phyloP scores from a whole-genome alignment of 495 filamentous ascomycete species.

The Chaetomium cochliodes region DNA sequence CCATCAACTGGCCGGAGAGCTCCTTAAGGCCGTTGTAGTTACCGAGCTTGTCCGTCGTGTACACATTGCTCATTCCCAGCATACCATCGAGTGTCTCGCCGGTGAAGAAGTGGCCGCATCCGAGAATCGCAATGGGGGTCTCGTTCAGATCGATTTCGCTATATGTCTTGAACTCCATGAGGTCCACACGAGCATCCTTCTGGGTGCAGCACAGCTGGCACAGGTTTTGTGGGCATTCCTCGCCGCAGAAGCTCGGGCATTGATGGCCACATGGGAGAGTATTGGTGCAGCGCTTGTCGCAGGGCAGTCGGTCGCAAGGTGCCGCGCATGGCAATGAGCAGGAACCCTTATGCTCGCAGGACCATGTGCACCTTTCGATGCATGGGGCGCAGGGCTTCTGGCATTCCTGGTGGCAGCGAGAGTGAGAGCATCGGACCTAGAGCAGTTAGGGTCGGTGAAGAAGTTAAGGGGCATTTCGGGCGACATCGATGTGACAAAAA shows the following conservation, averaged over 20 bases:
- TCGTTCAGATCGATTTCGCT: conserved; percentile 27
- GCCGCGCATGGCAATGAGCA: conserved; percentile 71
- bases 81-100: conserved; percentile 61
- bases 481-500: no score
- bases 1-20: conserved; percentile 18
- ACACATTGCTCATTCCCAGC: conserved; percentile 62
- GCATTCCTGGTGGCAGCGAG: conserved; percentile 57
- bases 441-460: neutral
- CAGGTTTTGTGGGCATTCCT: conserved; percentile 56
- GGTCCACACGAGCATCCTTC: conserved; percentile 34
- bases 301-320: conserved; percentile 68
- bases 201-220: conserved; percentile 58
- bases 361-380: conserved; percentile 53
- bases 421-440: conserved; percentile 47
- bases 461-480: no score
- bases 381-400: conserved; percentile 66
- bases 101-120: conserved; percentile 66
- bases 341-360: conserved; percentile 51
- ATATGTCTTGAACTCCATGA: conserved; percentile 30
- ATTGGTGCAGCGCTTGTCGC: conserved; percentile 60
- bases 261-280: conserved; percentile 62
- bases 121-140: conserved; percentile 49
- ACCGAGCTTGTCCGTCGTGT: conserved; percentile 50
- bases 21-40: conserved; percentile 33
- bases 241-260: conserved; percentile 51